These are phyloP conservation scores for Aspergillus kassunensis DNA, from an alignment of 495 filamentous ascomycete species.

Conservation along the genomic window DNA sequence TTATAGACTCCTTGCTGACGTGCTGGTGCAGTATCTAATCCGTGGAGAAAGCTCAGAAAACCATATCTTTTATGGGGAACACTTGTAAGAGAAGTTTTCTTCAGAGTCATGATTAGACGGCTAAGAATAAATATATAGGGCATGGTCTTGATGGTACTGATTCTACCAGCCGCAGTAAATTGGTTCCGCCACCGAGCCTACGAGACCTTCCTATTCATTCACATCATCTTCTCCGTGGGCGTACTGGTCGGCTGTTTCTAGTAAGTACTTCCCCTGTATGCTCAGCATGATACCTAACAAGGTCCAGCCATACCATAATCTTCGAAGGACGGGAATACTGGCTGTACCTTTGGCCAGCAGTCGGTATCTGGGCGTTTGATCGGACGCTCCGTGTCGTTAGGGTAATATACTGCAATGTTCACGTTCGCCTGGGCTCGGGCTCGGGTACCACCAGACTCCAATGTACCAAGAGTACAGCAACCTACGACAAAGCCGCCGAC, in stretches of 20 bases:
- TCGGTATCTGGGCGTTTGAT: conserved; percentile 50
- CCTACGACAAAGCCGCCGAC: conserved; percentile 45
- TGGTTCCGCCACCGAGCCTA: conserved; percentile 46
- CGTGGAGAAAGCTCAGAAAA: conserved; percentile 30
- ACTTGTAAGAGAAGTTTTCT: too few relatives aligned
- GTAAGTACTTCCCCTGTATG: conserved; percentile 30
- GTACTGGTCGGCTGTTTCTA: conserved; percentile 50
- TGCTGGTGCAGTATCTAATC: conserved; percentile 21
- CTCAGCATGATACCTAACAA: not conserved
- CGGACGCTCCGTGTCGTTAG: conserved; percentile 45
- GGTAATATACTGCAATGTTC: conserved; percentile 45
- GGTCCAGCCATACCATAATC: conserved; percentile 44
- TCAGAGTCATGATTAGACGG: too few relatives aligned
- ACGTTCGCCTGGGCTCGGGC: conserved; percentile 24
- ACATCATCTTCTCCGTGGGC: conserved; percentile 49
- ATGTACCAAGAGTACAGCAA: conserved; percentile 30
- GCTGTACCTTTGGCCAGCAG: conserved; percentile 49
- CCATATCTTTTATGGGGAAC: conserved; percentile 38
- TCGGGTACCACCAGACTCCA: conserved; percentile 15
- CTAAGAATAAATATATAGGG: too few relatives aligned
- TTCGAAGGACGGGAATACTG: conserved; percentile 47
- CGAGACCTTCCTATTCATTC: conserved; percentile 51
- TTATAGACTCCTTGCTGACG: not conserved
- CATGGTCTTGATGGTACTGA: conserved; percentile 43
- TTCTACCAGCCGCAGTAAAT: conserved; percentile 44